Evolutionary conservation across 305 asterid genomes (phyloP), one percentile per base, ranked within the genome.

Genomic region (Fraxinus albicans): DNA sequence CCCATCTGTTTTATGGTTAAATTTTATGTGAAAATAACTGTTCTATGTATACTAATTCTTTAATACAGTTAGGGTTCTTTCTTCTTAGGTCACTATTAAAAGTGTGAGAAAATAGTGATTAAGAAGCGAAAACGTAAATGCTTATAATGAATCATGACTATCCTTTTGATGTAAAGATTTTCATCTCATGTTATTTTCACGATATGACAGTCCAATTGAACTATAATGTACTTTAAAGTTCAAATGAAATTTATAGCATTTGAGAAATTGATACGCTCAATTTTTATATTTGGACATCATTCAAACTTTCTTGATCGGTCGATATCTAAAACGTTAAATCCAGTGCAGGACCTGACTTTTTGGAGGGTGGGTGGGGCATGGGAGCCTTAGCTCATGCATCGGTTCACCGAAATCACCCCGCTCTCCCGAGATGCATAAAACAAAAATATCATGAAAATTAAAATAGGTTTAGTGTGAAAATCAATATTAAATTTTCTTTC

Each of bases 1-100:
- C 88, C 76, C 76, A 70, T 70, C 4, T 31, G 76, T 70, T 31
- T 4, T 12, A 29, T 69, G 63, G 63, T 53, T 53, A 19, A 19
- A 4, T 53, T 53, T 17, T 17, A 31, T 70, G 21, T 70, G 76
- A 70, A 70, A 55, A 36, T 42, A 65, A 65, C 69, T 34, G 21
- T 70, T 70, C 33, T 69, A 12, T 31, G 8, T 29, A 10, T 10
- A 12, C 31, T 29, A 29, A 12, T 27, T 27, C 17, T 50, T 50
- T 13, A 15, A 47, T 47, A 47, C n/a, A 3, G 60, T 15, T 50
- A 50, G 60, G 60, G 21, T 50, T 15, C 3, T 50, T 50, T 50
- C 60, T 50, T 50, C 60, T 50, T 50, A 42, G 53, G 53, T 42
- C 53, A 42, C 53, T 42, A 42, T 42, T 42, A 42, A 42, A 42